phyloP scores from a whole-genome alignment of 1,139 yeast genomes.

The Debaryomyces psychrophilus region DNA sequence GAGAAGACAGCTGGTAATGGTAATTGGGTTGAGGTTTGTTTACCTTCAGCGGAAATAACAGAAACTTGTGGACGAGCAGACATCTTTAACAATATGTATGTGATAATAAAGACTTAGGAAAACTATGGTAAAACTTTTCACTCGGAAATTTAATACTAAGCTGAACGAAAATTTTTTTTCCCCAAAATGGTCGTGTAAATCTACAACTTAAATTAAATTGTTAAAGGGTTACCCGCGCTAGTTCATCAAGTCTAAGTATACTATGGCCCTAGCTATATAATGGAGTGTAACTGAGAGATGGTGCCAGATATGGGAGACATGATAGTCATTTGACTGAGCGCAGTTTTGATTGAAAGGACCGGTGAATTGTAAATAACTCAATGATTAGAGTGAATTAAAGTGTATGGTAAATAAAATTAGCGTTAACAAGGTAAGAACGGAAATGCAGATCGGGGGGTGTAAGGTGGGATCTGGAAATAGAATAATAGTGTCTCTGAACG shows the following conservation, averaged over 20 bases:
- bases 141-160: slow-evolving; percentile 1
- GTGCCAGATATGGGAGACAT: not conserved
- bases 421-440: not conserved
- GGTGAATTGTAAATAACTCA: not conserved
- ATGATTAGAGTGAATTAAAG: not conserved
- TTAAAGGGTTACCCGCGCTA: slow-evolving; percentile 6
- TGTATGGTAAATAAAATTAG: not conserved
- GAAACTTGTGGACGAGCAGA: slow-evolving; percentile 96
- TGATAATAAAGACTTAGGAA: slow-evolving; percentile 28
- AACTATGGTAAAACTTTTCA: slow-evolving; percentile 1
- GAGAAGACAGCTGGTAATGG: slow-evolving; percentile 98
- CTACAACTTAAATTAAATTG: not conserved
- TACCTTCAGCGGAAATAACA: slow-evolving; percentile 88
- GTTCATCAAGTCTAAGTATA: not conserved
- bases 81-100: slow-evolving; percentile 45
- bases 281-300: not conserved
- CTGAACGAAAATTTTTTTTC: slow-evolving; percentile 10
- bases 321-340: not conserved
- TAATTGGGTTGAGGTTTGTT: slow-evolving; percentile 79
- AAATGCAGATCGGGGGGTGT: not conserved
- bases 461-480: not conserved
- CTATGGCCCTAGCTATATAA: not conserved
- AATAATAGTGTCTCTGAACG: not conserved
- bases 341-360: not conserved
- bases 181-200: slow-evolving; percentile 2